Conservation (phyloP, 2,329 filamentous ascomycete species). For the Cyanodermella asteris region DNA sequence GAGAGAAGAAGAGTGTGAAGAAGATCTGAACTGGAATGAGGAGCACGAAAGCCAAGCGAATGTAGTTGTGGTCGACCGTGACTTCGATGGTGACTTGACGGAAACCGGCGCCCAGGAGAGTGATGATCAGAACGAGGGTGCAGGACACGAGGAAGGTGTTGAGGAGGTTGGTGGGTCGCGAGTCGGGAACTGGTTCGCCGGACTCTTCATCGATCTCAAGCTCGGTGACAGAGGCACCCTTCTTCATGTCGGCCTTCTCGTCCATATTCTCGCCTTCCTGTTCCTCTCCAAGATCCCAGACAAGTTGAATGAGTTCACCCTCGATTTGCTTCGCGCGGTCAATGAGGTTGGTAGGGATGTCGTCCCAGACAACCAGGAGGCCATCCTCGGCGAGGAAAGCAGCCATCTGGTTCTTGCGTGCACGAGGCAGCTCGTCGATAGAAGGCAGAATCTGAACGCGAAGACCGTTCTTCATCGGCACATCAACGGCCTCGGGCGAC, state of each 20-base stretch:
- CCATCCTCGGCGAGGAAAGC: conserved; percentile 54
- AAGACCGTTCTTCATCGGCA: conserved; percentile 56
- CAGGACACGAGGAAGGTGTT: conserved; percentile 48
- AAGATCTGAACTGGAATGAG: conserved; percentile 53
- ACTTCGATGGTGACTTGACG: conserved; percentile 48
- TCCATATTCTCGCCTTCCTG: conserved; percentile 23
- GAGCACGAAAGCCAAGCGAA: conserved; percentile 40
- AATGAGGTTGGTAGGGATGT: conserved; percentile 51
- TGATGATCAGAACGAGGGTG: conserved; percentile 42
- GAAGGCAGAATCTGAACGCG: conserved; percentile 54
- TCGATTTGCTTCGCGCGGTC: conserved; percentile 50
- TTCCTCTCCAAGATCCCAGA: conserved; percentile 40
- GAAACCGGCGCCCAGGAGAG: conserved; percentile 47
- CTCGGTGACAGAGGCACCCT: conserved; percentile 22
- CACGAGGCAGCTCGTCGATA: conserved; percentile 45
- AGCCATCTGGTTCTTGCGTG: conserved; percentile 59
- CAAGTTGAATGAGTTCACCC: conserved; percentile 53
- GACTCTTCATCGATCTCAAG: conserved; percentile 50
- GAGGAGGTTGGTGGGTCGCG: conserved; percentile 43
- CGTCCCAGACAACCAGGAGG: conserved; percentile 61
- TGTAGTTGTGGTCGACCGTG: conserved; percentile 39
- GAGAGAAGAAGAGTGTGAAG: conserved; percentile 63
- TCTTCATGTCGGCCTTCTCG: conserved; percentile 33
- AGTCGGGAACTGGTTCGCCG: conserved; percentile 41
- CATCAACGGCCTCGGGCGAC: conserved; percentile 50